These are phyloP conservation scores for Cinnamomum chago DNA, from an alignment of 164 flowering plant genomes.

Conservation along the genomic window DNA sequence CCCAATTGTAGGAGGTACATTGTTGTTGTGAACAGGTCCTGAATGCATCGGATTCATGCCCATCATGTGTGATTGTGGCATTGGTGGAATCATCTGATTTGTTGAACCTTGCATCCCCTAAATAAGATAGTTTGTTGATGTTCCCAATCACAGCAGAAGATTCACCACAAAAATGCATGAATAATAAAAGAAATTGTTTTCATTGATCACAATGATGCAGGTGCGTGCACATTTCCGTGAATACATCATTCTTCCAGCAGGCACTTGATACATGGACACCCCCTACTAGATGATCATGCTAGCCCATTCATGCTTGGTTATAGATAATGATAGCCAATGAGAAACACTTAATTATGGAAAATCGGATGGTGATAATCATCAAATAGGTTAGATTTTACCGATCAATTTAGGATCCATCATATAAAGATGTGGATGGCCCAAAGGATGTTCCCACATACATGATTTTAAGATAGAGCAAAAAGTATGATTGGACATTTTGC, in stretches of 20 bases:
- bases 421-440: neutral
- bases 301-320: too few relatives aligned
- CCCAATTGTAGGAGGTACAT: slow-evolving; percentile 44
- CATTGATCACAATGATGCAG: too few relatives aligned
- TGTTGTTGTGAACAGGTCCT: slow-evolving; percentile 41
- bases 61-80: slow-evolving; percentile 74
- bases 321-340: neutral
- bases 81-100: slow-evolving; percentile 67
- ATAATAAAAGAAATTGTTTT: too few relatives aligned
- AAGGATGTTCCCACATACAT: neutral
- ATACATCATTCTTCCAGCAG: too few relatives aligned
- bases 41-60: slow-evolving; percentile 79
- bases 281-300: neutral
- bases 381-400: neutral
- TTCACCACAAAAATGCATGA: too few relatives aligned
- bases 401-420: neutral
- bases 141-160: neutral
- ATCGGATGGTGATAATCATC: neutral
- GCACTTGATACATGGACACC: neutral
- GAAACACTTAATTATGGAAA: neutral
- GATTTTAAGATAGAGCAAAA: neutral
- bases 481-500: neutral
- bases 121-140: slow-evolving; percentile 2
- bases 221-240: too few relatives aligned
- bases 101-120: slow-evolving; percentile 73